These are phyloP conservation scores for Xylariomycetidae sp. DNA, from an alignment of 2,329 filamentous ascomycete species.

Conservation along the genomic window DNA sequence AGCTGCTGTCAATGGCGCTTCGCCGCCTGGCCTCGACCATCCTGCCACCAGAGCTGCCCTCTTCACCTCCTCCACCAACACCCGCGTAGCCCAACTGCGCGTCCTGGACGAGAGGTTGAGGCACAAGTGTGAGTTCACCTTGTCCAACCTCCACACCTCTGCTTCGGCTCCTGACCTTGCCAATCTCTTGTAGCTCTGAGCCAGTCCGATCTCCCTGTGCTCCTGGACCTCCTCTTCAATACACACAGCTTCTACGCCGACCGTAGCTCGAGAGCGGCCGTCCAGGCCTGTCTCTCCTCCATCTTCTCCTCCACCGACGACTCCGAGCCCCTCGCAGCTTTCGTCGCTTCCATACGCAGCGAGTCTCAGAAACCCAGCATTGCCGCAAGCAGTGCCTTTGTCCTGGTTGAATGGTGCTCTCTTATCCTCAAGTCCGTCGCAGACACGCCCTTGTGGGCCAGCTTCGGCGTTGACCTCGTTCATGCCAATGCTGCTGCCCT, in stretches of 20 bases:
- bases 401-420: constrained; percentile 85
- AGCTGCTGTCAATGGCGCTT: constrained; percentile 32
- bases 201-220: constrained; percentile 40
- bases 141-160: constrained; percentile 1
- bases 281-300: constrained; percentile 70
- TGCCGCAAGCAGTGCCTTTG: constrained; percentile 75
- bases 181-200: constrained; percentile 35
- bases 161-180: background rate
- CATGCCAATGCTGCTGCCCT: constrained; percentile 65
- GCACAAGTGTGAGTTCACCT: constrained; percentile 44
- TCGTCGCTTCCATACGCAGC: constrained; percentile 60
- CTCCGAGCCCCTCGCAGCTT: constrained; percentile 51
- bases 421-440: constrained; percentile 68
- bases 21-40: constrained; percentile 41
- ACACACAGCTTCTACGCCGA: constrained; percentile 87
- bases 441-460: constrained; percentile 55
- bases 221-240: constrained; percentile 72
- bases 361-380: constrained; percentile 75
- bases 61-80: constrained; percentile 55
- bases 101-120: constrained; percentile 50
- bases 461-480: constrained; percentile 60
- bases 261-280: constrained; percentile 73
- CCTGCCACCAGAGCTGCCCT: constrained; percentile 43
- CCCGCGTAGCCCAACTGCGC: constrained; percentile 49
- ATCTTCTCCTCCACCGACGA: constrained; percentile 50